Percentiles rank a stretch among this genome's conserved stretches.
These are phyloP conservation scores for Alternaria sp. DNA, from an alignment of 2,329 filamentous ascomycete genomes.

Conservation along the genomic window DNA sequence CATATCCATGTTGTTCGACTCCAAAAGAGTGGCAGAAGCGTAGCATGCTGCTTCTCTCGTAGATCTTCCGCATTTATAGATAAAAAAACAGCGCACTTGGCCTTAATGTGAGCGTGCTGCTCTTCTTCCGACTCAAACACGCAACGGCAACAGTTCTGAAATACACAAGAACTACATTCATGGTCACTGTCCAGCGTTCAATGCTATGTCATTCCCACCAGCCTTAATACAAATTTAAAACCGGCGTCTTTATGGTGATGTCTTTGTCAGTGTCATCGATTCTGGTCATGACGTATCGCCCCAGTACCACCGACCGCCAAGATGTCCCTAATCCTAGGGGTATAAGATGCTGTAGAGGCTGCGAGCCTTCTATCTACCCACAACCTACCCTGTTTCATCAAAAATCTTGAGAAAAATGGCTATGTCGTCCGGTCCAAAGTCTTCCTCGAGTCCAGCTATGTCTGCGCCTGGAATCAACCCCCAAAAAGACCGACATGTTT, in stretches of 20 bases:
- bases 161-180: neutral
- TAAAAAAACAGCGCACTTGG: neutral
- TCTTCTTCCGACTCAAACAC: neutral
- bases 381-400: too few relatives aligned
- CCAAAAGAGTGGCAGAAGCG: too few relatives aligned
- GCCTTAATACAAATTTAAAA: neutral
- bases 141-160: too few relatives aligned
- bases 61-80: neutral
- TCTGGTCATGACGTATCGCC: neutral
- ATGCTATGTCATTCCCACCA: rapidly evolving
- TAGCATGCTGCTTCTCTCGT: too few relatives aligned
- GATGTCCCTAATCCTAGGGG: neutral
- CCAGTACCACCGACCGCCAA: neutral
- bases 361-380: too few relatives aligned
- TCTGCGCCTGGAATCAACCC: neutral
- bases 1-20: neutral
- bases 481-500: neutral
- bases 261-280: neutral
- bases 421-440: too few relatives aligned
- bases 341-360: neutral
- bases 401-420: too few relatives aligned
- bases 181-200: neutral
- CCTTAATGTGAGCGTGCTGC: neutral
- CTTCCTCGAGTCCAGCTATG: too few relatives aligned
- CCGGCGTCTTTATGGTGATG: rapidly evolving